Evolutionary conservation across 2,329 filamentous ascomycete species (phyloP), one percentile per base, ranked within the genome.

Genomic region (Epicoccum nigrum): DNA sequence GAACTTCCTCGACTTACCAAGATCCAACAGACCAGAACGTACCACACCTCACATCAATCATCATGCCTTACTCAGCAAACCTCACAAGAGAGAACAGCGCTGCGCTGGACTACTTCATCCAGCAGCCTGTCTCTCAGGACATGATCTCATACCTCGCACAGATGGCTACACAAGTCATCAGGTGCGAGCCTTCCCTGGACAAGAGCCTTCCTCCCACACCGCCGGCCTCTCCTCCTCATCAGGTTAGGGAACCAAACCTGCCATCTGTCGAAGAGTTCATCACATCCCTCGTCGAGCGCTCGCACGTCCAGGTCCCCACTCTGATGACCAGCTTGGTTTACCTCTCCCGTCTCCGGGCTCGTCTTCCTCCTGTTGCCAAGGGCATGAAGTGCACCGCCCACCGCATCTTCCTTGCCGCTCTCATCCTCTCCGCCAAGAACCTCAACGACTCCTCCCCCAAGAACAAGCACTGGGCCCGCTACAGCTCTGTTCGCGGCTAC

Each of bases 401-500:
- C 80, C 89, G 94, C 67, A 97, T 99, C 81, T 97, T 99, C 79
- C 84, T 99, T 40, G 93, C 90, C 33, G 81, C 89, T 13, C 86
- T 93, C 61, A 94, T 94, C 69, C 79, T 87, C 41, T 86, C 94
- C 1, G 93, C 94, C 65, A 99, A 99, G 86, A 97, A 97, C 75
- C 84, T 97, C 64, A 97, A 99, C 75, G 94, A 97, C 81, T 96
- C 92, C 55, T 97, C 92, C 11, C 94, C 94, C 58, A 97, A 97
- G 86, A 99, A 99, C 85, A 97, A 97, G 86, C 94, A 99, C 82
- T 99, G 94, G 94, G 92, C 94, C 60, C 88, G 86, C 67, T 99
- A 97, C 81, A 96, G 89, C 54, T 79, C 87, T 66, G 87, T 96
- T 63, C 82, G 81, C 56, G 85, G 83, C 45, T 88, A 81, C 73